phyloP scores from a whole-genome alignment of 1,284 basidiomycete species.

The Stereum hirsutum region DNA sequence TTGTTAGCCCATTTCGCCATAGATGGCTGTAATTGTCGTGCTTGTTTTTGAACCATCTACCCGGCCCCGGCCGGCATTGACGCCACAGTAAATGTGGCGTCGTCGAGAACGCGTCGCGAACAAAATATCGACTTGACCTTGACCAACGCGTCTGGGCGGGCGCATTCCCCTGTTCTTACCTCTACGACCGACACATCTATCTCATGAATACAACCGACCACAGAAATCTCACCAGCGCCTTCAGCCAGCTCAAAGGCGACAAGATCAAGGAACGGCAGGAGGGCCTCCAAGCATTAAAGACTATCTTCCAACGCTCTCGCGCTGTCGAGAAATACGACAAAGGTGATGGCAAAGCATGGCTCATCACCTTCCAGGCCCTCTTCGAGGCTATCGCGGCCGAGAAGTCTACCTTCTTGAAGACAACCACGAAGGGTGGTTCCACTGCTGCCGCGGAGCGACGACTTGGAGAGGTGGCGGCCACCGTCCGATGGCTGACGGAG shows the following conservation, averaged over 20 bases:
- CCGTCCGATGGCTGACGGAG: slow-evolving; percentile 66
- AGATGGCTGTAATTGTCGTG: too few relatives aligned
- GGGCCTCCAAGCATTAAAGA: slow-evolving; percentile 49
- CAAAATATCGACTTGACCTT: too few relatives aligned
- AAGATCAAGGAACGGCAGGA: slow-evolving; percentile 70
- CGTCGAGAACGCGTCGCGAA: too few relatives aligned
- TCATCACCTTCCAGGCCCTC: slow-evolving; percentile 64
- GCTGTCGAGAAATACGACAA: slow-evolving; percentile 46
- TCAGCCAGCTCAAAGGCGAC: slow-evolving; percentile 48
- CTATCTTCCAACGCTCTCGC: slow-evolving; percentile 47
- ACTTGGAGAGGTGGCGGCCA: slow-evolving; percentile 53
- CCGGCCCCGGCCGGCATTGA: too few relatives aligned
- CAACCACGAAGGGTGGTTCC: slow-evolving; percentile 26
- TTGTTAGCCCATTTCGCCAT: too few relatives aligned
- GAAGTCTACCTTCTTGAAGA: slow-evolving; percentile 43
- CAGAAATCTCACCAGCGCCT: slow-evolving; percentile 37
- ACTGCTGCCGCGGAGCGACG: slow-evolving; percentile 40
- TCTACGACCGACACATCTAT: not conserved
- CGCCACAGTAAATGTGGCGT: too few relatives aligned
- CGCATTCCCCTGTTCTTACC: not conserved
- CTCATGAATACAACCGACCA: slow-evolving; percentile 31
- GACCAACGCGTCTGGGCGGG: too few relatives aligned
- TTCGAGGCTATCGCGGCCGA: slow-evolving; percentile 62
- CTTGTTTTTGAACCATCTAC: too few relatives aligned
- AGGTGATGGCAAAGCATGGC: slow-evolving; percentile 48